phyloP scores from a whole-genome alignment of 257 asterid genomes.

The Solanum bukasovii region DNA sequence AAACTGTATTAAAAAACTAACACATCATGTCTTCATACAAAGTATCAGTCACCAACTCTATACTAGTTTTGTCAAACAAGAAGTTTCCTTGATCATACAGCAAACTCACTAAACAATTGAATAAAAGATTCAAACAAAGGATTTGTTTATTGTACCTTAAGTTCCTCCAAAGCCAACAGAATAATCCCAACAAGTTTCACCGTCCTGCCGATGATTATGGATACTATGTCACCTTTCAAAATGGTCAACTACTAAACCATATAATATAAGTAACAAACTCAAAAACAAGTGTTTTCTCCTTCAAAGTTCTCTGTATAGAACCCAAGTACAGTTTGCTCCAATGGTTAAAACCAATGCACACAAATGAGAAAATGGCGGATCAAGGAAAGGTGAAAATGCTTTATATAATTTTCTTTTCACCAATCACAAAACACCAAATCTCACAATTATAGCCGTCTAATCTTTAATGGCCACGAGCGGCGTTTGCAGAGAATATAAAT shows the following conservation, averaged over 20 bases:
- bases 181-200: conserved; percentile 52
- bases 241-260: conserved; percentile 18
- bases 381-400: conserved; percentile 4
- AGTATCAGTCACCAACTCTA: conserved; percentile 21
- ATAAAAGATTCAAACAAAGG: conserved; percentile 7
- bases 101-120: conserved; percentile 14
- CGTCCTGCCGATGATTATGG: conserved; percentile 55
- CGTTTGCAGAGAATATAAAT: conserved; percentile 19
- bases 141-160: conserved; percentile 28
- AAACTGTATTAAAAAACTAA: background rate
- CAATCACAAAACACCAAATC: conserved; percentile 23
- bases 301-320: conserved; percentile 42
- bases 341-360: conserved; percentile 5
- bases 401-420: conserved; percentile 10
- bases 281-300: background rate
- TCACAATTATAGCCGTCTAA: background rate
- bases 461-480: conserved; percentile 38
- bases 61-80: background rate
- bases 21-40: conserved; percentile 21
- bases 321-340: conserved; percentile 7
- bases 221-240: conserved; percentile 7
- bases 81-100: conserved; percentile 6
- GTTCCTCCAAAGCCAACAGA: conserved; percentile 24
- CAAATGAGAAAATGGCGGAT: conserved; percentile 7
- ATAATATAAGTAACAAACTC: background rate